Percentiles rank a stretch among this genome's conserved stretches.
Conservation (phyloP, 306 rosid species). For the Heteromeles arbutifolia region DNA sequence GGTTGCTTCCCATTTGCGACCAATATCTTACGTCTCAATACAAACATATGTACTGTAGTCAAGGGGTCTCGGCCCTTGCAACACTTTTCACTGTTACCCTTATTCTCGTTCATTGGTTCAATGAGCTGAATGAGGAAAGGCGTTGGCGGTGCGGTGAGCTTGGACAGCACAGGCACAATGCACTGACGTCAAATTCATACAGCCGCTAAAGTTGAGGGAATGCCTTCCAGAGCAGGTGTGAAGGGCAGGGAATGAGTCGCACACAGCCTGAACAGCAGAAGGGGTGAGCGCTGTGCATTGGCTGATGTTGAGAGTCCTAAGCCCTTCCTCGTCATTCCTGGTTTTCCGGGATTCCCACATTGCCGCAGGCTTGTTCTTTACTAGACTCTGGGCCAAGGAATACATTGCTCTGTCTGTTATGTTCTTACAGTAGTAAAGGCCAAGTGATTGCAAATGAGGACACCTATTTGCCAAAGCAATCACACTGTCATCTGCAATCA, state of each 20-base stretch:
- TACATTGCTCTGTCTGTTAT: conserved; percentile 95
- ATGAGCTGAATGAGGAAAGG: conserved; percentile 56
- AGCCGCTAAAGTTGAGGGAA: conserved; percentile 92
- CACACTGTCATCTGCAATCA: conserved; percentile 82
- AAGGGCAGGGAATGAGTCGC: conserved; percentile 81
- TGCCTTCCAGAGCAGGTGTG: conserved; percentile 94
- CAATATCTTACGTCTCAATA: background rate
- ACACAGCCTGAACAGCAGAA: conserved; percentile 81
- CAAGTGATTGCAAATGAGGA: conserved; percentile 73
- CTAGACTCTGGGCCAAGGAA: conserved; percentile 74
- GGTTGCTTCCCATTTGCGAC: conserved; percentile 12
- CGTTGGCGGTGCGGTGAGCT: conserved; percentile 47
- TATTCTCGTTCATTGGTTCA: conserved; percentile 14
- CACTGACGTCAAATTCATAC: conserved; percentile 70
- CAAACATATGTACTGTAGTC: conserved; percentile 32
- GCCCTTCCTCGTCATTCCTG: conserved; percentile 65
- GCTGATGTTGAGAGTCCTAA: conserved; percentile 78
- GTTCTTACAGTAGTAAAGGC: conserved; percentile 85
- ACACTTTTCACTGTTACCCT: background rate
- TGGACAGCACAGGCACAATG: conserved; percentile 84
- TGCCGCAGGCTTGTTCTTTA: conserved; percentile 47
- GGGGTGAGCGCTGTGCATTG: conserved; percentile 98
- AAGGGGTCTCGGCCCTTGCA: background rate
- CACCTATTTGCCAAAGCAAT: conserved; percentile 80
- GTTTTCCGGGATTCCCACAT: conserved; percentile 63